Base-by-base conservation (phyloP, 805 yeast species). In the Wickerhamomyces bovis region DNA sequence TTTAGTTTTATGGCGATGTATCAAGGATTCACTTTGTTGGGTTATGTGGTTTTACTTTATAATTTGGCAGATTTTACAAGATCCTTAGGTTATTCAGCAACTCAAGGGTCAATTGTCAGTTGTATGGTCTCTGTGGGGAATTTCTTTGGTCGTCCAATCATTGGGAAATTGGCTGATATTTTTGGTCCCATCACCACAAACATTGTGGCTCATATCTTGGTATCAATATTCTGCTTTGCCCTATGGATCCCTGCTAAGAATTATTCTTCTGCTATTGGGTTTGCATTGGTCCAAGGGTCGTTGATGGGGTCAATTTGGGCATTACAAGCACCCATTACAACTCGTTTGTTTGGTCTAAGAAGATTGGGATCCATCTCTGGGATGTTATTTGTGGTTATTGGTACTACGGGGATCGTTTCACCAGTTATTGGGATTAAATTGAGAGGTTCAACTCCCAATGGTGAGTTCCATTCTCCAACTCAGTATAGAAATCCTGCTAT, bases 241-340 rank as follows among this genome's bases (percentile, higher is more conserved):
- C 71, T 75, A 75, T 75, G 80, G 80, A 66, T 74, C 21, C 82
- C 83, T 4, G 75, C 79, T 15, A 65, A 76, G 45, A 78, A 78
- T 53, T 72, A 64, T 50, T 81, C 81, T 1, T 76, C 81, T 1
- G 75, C 80, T 0, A 56, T 78, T 12, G 72, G 65, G 0, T 75
- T 79, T 55, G 77, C 78, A 2, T 39, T 80, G 18, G 49, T 80
- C 7, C 68, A 64, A 51, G 87, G 87, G 31, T 62, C 71, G 0
- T 43, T 76, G 30, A 80, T 81, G 83, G 86, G 86, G 3, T 68
- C 78, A n/a, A 66, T 80, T 38, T 81, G 78, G 73, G 75, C 80
- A 3, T 10, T 71, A 76, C 11, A 54, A 71, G 53, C 74, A 78
- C 6, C 72, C 80, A 13, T 66, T 72, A 31, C 60, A 70, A 73